Conservation (phyloP, 352 stramenopile species). For the Globisporangium middletonii region DNA sequence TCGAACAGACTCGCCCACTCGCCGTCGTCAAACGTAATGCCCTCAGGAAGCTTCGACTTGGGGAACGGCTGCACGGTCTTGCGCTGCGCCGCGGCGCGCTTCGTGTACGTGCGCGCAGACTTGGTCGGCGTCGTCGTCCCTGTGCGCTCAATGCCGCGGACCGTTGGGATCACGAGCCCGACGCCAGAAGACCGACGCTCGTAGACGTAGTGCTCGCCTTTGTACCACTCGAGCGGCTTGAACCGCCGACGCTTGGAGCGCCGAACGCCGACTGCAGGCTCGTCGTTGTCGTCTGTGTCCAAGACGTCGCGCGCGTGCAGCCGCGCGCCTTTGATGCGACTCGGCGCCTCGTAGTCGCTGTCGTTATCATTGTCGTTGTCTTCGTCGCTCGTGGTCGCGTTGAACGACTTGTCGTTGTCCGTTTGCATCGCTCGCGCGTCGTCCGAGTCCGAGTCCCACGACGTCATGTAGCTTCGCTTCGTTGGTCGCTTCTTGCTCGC, state of each 20-base stretch:
- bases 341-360: conserved; percentile 28
- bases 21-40: conserved; percentile 43
- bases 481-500: conserved; percentile 9
- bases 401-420: conserved; percentile 62
- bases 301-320: conserved; percentile 19
- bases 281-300: conserved; percentile 25
- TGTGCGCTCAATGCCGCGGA: conserved; percentile 60
- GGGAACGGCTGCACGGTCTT: conserved; percentile 36
- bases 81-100: conserved; percentile 15
- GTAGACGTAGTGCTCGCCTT: conserved; percentile 83
- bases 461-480: conserved; percentile 4
- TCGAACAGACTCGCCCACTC: conserved; percentile 79
- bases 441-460: conserved; percentile 3
- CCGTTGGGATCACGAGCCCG: conserved; percentile 72
- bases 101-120: conserved; percentile 27
- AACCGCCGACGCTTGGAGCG: conserved; percentile 73
- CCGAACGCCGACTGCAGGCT: conserved; percentile 38
- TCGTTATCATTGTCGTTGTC: conserved; percentile 37
- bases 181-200: conserved; percentile 79
- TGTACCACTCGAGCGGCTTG: conserved; percentile 87
- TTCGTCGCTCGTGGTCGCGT: conserved; percentile 34
- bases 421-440: conserved; percentile 18
- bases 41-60: conserved; percentile 38
- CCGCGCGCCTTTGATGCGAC: conserved; percentile 7
- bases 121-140: conserved; percentile 52